Percentiles rank a stretch among this genome's conserved stretches.
phyloP scores from a whole-genome alignment of 2,329 filamentous ascomycete genomes.

The Aspergillus fructus region DNA sequence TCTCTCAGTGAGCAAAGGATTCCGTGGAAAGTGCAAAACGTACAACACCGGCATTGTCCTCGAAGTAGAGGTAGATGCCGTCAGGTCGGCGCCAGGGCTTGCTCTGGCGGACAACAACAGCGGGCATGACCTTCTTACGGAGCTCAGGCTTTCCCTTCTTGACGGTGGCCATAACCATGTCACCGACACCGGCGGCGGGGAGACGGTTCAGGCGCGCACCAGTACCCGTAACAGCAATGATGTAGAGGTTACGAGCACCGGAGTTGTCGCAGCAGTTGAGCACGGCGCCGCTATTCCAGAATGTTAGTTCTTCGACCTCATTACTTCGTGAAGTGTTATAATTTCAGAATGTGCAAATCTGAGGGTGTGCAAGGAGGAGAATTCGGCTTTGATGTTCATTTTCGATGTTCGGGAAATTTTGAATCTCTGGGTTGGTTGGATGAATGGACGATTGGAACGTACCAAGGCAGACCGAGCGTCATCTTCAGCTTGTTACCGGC shows the following conservation, averaged over 20 bases:
- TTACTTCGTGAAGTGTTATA: conserved; percentile 2
- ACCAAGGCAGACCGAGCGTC: conserved; percentile 99
- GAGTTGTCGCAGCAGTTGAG: conserved; percentile 99
- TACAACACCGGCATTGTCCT: conserved; percentile 99
- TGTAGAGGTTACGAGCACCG: conserved; percentile 97
- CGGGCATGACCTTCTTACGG: conserved; percentile 99
- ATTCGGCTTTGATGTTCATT: conserved; percentile 16
- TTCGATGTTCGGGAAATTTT: conserved; percentile 11
- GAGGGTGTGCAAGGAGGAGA: neutral
- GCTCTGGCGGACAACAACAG: conserved; percentile 96
- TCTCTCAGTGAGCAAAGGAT: neutral
- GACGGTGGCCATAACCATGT: conserved; percentile 99
- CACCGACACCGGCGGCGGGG: conserved; percentile 94
- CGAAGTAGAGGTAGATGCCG: conserved; percentile 99
- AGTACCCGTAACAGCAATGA: conserved; percentile 99
- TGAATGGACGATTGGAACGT: conserved; percentile 53
- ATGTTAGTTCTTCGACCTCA: conserved; percentile 14
- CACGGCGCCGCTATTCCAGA: conserved; percentile 76
- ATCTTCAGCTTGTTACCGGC: conserved; percentile 99
- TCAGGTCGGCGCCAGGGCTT: conserved; percentile 99
- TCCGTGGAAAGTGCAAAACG: conserved; percentile 45
- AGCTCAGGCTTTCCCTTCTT: conserved; percentile 99
- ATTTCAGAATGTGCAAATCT: neutral
- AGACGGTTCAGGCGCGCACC: conserved; percentile 97
- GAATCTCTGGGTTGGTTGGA: neutral